Conservation (phyloP, 2,329 filamentous ascomycete genomes). For the Phoma herbarum region DNA sequence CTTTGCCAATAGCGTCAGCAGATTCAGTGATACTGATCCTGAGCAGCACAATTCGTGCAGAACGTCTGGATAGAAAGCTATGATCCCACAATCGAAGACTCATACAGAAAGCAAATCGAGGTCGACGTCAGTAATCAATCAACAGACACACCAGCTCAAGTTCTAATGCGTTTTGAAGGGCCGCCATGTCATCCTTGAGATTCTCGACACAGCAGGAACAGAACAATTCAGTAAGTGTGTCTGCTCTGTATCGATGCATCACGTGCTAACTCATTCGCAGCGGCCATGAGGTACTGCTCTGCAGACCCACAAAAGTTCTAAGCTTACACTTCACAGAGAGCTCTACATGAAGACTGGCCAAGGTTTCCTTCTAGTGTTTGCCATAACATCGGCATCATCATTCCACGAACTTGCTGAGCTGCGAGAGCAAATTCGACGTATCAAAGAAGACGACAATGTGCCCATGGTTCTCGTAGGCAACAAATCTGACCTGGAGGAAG, state of each 20-base stretch:
- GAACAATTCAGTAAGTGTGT: slow-evolving; percentile 83
- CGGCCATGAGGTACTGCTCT: slow-evolving; percentile 48
- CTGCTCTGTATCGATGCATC: neutral
- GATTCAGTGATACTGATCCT: slow-evolving; percentile 25
- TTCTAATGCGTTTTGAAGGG: slow-evolving; percentile 66
- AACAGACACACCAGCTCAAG: neutral
- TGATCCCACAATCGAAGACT: slow-evolving; percentile 70
- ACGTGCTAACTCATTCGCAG: slow-evolving; percentile 32
- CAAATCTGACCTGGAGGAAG: slow-evolving; percentile 89
- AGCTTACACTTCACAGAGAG: slow-evolving; percentile 38
- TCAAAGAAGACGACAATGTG: slow-evolving; percentile 86
- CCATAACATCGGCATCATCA: slow-evolving; percentile 86
- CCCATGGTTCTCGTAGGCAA: slow-evolving; percentile 92
- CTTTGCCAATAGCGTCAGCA: slow-evolving; percentile 3
- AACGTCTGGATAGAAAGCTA: slow-evolving; percentile 90
- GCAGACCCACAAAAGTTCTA: slow-evolving; percentile 20
- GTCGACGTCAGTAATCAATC: slow-evolving; percentile 75
- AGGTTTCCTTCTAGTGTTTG: slow-evolving; percentile 91
- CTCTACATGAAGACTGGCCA: slow-evolving; percentile 88
- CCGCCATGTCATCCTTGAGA: slow-evolving; percentile 87
- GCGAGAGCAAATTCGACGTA: slow-evolving; percentile 87
- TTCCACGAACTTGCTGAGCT: slow-evolving; percentile 81
- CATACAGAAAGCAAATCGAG: slow-evolving; percentile 68
- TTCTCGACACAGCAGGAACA: slow-evolving; percentile 89
- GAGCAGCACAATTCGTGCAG: slow-evolving; percentile 83